These are phyloP conservation scores for Monosiga brevicollis DNA, from an alignment of 78 protist genomes.

Conservation along the genomic window DNA sequence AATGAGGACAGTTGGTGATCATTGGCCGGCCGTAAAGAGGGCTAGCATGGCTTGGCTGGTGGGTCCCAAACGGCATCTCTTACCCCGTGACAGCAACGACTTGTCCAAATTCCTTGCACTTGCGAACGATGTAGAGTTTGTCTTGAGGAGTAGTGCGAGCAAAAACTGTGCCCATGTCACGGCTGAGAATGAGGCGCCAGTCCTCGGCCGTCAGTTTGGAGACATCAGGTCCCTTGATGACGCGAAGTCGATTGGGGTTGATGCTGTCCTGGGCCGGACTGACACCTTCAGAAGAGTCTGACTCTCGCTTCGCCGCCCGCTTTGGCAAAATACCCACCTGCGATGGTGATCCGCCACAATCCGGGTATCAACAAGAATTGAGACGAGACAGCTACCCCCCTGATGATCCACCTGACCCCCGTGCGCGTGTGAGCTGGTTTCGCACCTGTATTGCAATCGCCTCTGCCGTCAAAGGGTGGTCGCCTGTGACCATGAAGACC, in stretches of 20 bases:
- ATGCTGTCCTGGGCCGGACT: neutral
- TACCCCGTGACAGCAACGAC: slow-evolving; percentile 85
- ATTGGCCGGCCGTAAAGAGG: too few relatives aligned
- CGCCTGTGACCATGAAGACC: slow-evolving; percentile 97
- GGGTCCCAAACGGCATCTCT: too few relatives aligned
- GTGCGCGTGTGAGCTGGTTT: slow-evolving; percentile 30
- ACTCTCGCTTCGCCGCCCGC: too few relatives aligned
- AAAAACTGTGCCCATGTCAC: slow-evolving; percentile 73
- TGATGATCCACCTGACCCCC: slow-evolving; percentile 28
- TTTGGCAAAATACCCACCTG: too few relatives aligned
- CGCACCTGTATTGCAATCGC: slow-evolving; percentile 85
- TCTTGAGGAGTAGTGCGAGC: slow-evolving; percentile 91
- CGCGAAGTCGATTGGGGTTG: neutral
- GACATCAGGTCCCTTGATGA: neutral
- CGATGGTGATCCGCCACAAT: too few relatives aligned
- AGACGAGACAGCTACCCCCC: neutral
- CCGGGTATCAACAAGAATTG: too few relatives aligned
- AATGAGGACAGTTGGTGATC: too few relatives aligned
- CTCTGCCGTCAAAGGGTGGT: slow-evolving; percentile 90
- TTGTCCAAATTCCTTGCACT: slow-evolving; percentile 55
- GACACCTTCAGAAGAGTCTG: neutral
- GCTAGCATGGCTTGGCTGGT: too few relatives aligned
- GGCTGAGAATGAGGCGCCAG: slow-evolving; percentile 2
- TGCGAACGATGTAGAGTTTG: slow-evolving; percentile 83
- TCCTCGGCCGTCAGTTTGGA: neutral